phyloP scores from a whole-genome alignment of 768 basidiomycete species.

The Dictyophora rubrovolvata region DNA sequence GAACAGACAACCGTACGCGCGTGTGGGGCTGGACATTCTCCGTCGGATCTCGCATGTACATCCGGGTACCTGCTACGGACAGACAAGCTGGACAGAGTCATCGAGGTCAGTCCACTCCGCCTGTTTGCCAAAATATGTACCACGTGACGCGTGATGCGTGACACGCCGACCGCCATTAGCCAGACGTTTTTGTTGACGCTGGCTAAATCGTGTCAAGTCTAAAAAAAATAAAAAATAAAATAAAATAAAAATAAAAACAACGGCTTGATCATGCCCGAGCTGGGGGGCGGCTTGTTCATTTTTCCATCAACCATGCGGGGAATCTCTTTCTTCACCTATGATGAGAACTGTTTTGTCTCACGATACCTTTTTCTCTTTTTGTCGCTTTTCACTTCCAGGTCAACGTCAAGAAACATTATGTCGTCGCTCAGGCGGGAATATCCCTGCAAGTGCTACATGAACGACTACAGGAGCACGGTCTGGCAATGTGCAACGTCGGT shows the following conservation, averaged over 20 bases:
- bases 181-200: slow-evolving; percentile 10
- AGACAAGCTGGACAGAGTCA: slow-evolving; percentile 55
- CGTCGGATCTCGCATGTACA: slow-evolving; percentile 89
- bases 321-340: background rate
- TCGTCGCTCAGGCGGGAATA: slow-evolving; percentile 71
- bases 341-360: slow-evolving; percentile 1
- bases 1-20: slow-evolving; percentile 67
- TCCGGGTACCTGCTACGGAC: slow-evolving; percentile 78
- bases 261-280: slow-evolving; percentile 57
- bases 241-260: background rate
- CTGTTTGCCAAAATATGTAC: background rate
- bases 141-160: background rate
- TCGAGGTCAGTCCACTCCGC: slow-evolving; percentile 51
- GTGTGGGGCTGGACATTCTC: slow-evolving; percentile 86
- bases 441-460: slow-evolving; percentile 65
- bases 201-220: background rate
- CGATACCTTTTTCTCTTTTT: slow-evolving; percentile 12
- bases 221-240: slow-evolving; percentile 16
- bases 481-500: slow-evolving; percentile 89
- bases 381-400: slow-evolving; percentile 36
- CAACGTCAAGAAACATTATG: slow-evolving; percentile 53
- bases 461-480: slow-evolving; percentile 49
- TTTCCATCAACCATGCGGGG: background rate
- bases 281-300: background rate
- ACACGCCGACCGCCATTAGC: background rate